Base-by-base conservation (phyloP, 1,284 basidiomycete species). In the Papiliotrema terrestris region DNA sequence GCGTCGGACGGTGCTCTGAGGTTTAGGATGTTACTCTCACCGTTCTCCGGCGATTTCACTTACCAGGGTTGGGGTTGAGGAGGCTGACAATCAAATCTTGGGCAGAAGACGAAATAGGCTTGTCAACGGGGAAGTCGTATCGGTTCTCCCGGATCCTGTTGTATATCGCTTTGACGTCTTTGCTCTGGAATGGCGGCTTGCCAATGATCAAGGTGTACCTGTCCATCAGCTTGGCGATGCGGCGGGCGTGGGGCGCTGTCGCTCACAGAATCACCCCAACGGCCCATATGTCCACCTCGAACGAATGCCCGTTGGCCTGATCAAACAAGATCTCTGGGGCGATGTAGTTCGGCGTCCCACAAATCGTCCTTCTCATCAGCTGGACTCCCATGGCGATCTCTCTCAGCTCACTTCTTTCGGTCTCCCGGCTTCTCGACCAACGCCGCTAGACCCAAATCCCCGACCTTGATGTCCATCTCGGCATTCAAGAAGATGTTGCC, bases 291-390 rank as follows among this genome's bases (percentile, higher is more conserved):
- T 98, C 95, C 36, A 98, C 95, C 78, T 98, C 95, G 69, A 97
- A 98, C 72, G 90, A 93, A 77, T 98, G 95, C 0, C 95, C 93
- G 64, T 93, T 94, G 25, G 87, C 90, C 43, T 89, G 91, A 73
- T 97, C 93, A 74, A 97, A 98, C 57, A 98, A 79, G 35, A 98
- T 93, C 73, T 98, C 95, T 0, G 95, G 96, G 0, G 96, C 96
- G 63, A 98, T 98, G 75, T 98, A 98, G 74, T 98, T 98, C 1
- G 95, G 96, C 1, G 95, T 98, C 6, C 95, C 96, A 67, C 95
- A 98, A 48, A 98, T 95, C 0, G 95, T 98, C 68, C 81, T 83
- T 58, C 1, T 17, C 36, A 32, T 60, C 49, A 58, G 47, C 39
- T 23, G 35, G 19, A 19, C 14, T 19, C 35, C 22, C 9, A n/a